Percentiles rank a stretch among this genome's conserved stretches.
These are phyloP conservation scores for Poronia punctata DNA, from an alignment of 495 filamentous ascomycete genomes.

Conservation along the genomic window DNA sequence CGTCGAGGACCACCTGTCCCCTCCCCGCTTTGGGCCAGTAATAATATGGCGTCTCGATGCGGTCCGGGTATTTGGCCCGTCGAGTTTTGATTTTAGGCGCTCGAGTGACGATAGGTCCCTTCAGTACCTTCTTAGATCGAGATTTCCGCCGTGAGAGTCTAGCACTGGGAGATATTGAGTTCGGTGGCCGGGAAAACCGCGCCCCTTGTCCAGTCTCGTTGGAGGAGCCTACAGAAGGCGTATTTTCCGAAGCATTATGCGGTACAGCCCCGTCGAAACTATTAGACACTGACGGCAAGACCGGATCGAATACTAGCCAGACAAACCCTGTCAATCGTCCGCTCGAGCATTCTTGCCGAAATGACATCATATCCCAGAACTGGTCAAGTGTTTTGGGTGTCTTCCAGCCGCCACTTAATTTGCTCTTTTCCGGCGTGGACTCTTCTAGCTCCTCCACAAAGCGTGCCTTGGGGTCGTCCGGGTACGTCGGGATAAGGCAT, in stretches of 20 bases:
- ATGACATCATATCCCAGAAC: conserved; percentile 99
- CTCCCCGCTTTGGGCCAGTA: conserved; percentile 61
- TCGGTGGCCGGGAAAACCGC: conserved; percentile 8
- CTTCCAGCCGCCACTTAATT: conserved; percentile 57
- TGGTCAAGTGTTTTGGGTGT: conserved; percentile 75
- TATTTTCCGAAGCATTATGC: no score
- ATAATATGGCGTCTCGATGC: conserved; percentile 52
- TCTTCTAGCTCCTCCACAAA: conserved; percentile 87
- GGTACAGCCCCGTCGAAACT: no score
- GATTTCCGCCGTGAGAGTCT: conserved; percentile 17
- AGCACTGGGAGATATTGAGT: conserved; percentile 9
- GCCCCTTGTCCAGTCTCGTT: no score
- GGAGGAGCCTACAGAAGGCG: no score
- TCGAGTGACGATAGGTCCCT: conserved; percentile 46
- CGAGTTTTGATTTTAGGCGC: conserved; percentile 51
- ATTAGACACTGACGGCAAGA: not conserved
- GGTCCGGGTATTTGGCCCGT: conserved; percentile 29
- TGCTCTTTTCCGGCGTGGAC: conserved; percentile 51
- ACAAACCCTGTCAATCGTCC: conserved; percentile 88
- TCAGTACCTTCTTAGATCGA: conserved; percentile 36
- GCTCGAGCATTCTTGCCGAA: conserved; percentile 88
- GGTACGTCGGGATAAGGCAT: conserved; percentile 82
- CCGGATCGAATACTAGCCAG: conserved; percentile 74
- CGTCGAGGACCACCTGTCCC: conserved; percentile 61
- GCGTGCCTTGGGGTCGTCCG: conserved; percentile 92